These are phyloP conservation scores for Hippophae gyantsensis DNA, from an alignment of 306 rosid species.

Conservation along the genomic window DNA sequence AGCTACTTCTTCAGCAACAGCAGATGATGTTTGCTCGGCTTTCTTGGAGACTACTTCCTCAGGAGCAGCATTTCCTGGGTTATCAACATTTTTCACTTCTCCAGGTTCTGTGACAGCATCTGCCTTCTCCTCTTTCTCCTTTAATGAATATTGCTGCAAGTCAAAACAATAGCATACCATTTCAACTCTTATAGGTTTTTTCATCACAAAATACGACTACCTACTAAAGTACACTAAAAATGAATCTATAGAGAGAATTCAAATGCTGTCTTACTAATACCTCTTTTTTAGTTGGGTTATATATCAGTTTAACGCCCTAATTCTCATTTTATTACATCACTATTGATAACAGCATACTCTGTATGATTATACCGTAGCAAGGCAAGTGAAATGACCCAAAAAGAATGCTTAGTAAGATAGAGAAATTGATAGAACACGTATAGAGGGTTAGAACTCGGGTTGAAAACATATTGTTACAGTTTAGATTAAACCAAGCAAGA, in stretches of 20 bases:
- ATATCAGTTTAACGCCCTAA: too few relatives aligned
- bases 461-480: too few relatives aligned
- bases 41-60: slow-evolving; percentile 35
- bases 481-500: too few relatives aligned
- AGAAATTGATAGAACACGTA: too few relatives aligned
- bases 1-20: background rate
- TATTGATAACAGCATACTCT: too few relatives aligned
- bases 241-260: background rate
- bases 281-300: background rate
- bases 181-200: background rate
- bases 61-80: slow-evolving; percentile 28
- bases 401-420: too few relatives aligned
- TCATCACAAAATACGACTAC: background rate
- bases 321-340: too few relatives aligned
- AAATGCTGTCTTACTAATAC: background rate
- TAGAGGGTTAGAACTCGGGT: too few relatives aligned
- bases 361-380: too few relatives aligned
- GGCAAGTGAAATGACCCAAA: too few relatives aligned
- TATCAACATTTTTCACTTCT: slow-evolving; percentile 58
- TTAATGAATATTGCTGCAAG: slow-evolving; percentile 56
- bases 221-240: background rate
- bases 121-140: slow-evolving; percentile 46
- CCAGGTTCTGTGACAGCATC: slow-evolving; percentile 32
- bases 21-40: slow-evolving; percentile 31
- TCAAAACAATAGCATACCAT: slow-evolving; percentile 12